phyloP scores from a whole-genome alignment of 208 protist genomes.

The Trypanosoma melophagium region DNA sequence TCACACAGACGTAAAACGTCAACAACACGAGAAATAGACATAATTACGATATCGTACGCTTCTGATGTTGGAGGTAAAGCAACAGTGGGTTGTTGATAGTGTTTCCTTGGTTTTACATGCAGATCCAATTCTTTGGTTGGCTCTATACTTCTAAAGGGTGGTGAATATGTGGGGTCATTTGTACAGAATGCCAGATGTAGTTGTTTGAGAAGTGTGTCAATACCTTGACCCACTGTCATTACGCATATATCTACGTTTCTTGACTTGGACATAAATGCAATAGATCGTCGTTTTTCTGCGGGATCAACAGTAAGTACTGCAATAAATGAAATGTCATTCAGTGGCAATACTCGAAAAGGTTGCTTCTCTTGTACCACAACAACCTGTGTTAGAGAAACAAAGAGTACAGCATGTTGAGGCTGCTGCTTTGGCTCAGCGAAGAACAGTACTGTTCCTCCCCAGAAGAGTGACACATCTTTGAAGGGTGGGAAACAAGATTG shows the following conservation, averaged over 20 bases:
- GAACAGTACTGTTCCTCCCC: conserved; percentile 2
- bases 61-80: conserved; percentile 9
- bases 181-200: not conserved
- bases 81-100: conserved; percentile 5
- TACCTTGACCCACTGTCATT: not conserved
- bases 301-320: conserved; percentile 3
- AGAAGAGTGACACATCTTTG: conserved; percentile 16
- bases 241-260: conserved; percentile 21
- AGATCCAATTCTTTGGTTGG: conserved; percentile 1
- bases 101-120: not conserved
- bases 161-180: not conserved
- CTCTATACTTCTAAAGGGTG: not conserved
- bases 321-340: conserved; percentile 8
- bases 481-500: conserved; percentile 9
- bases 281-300: not conserved
- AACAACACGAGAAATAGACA: conserved; percentile 8
- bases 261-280: conserved; percentile 9
- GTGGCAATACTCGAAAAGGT: conserved; percentile 15
- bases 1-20: conserved; percentile 14
- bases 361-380: conserved; percentile 9
- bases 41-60: conserved; percentile 12
- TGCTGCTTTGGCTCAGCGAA: not conserved
- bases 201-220: conserved; percentile 1
- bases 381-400: conserved; percentile 7
- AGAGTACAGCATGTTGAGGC: not conserved